These are phyloP conservation scores for Claviceps fusiformis DNA, from an alignment of 2,329 filamentous ascomycete species.

Conservation along the genomic window DNA sequence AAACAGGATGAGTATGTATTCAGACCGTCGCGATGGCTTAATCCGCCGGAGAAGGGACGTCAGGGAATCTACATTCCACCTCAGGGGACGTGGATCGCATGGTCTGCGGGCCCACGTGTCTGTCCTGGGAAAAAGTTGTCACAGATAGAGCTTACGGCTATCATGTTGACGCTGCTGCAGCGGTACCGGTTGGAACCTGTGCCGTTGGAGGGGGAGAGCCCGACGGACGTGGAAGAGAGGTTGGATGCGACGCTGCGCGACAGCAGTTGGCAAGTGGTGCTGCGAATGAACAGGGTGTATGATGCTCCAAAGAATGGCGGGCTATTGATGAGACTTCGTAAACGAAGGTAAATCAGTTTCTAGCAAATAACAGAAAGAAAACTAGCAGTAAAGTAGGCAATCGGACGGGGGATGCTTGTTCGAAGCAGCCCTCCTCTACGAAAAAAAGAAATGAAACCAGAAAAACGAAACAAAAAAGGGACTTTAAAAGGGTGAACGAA, in stretches of 20 bases:
- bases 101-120: conserved; percentile 32
- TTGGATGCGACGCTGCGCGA: conserved; percentile 1
- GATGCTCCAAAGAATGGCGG: background rate
- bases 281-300: conserved; percentile 2
- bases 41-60: background rate
- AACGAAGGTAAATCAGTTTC: background rate
- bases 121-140: conserved; percentile 42
- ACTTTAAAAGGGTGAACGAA: too few relatives aligned
- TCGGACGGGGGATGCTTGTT: too few relatives aligned
- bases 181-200: background rate
- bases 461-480: too few relatives aligned
- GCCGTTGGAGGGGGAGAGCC: background rate
- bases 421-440: too few relatives aligned
- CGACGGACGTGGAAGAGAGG: background rate
- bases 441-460: too few relatives aligned
- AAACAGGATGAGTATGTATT: conserved; percentile 12
- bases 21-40: conserved; percentile 26
- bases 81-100: conserved; percentile 29
- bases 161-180: conserved; percentile 23
- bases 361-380: too few relatives aligned
- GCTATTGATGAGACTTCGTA: background rate
- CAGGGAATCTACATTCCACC: background rate
- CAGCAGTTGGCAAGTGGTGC: background rate
- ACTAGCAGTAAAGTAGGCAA: too few relatives aligned
- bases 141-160: conserved; percentile 38